Evolutionary conservation across 2,329 filamentous ascomycete genomes (phyloP).

Genomic region (Albophoma yamanashiensis): DNA sequence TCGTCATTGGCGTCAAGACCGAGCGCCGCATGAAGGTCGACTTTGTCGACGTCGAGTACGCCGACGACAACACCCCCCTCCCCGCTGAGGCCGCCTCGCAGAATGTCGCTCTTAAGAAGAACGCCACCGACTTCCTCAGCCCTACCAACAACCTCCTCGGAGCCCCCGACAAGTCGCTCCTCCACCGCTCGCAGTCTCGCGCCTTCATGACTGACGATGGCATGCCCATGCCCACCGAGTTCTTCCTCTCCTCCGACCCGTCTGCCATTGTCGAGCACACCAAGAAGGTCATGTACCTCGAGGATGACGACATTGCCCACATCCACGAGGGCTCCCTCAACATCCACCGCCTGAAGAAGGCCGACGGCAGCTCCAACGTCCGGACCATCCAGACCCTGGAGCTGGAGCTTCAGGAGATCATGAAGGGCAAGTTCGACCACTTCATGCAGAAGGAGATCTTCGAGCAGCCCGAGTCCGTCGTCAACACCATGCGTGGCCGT

Average conservation of each 20-base stretch:
- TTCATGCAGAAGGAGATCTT: slow-evolving; percentile 99
- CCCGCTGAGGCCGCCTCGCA: slow-evolving; percentile 91
- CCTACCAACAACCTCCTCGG: slow-evolving; percentile 58
- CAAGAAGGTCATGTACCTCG: slow-evolving; percentile 99
- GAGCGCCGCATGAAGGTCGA: slow-evolving; percentile 99
- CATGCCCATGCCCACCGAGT: slow-evolving; percentile 94
- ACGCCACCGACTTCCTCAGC: slow-evolving; percentile 54
- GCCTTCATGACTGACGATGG: slow-evolving; percentile 99
- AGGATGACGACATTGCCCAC: slow-evolving; percentile 99
- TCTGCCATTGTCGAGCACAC: slow-evolving; percentile 99
- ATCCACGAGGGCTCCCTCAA: slow-evolving; percentile 98
- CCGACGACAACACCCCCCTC: slow-evolving; percentile 71
- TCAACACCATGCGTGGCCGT: slow-evolving; percentile 99
- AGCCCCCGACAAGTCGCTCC: slow-evolving; percentile 91
- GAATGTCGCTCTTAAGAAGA: slow-evolving; percentile 94
- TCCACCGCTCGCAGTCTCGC: slow-evolving; percentile 96
- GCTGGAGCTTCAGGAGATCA: slow-evolving; percentile 98
- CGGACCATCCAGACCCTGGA: slow-evolving; percentile 97
- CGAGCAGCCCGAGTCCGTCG: slow-evolving; percentile 96
- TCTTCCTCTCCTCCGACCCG: slow-evolving; percentile 97
- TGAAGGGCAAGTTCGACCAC: slow-evolving; percentile 99
- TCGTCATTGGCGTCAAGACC: slow-evolving; percentile 95
- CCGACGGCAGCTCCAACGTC: slow-evolving; percentile 92
- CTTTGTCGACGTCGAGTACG: slow-evolving; percentile 98
- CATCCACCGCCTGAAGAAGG: slow-evolving; percentile 96